Base-by-base conservation (phyloP, 768 basidiomycete species). In the Mycena olivaceomarginata region DNA sequence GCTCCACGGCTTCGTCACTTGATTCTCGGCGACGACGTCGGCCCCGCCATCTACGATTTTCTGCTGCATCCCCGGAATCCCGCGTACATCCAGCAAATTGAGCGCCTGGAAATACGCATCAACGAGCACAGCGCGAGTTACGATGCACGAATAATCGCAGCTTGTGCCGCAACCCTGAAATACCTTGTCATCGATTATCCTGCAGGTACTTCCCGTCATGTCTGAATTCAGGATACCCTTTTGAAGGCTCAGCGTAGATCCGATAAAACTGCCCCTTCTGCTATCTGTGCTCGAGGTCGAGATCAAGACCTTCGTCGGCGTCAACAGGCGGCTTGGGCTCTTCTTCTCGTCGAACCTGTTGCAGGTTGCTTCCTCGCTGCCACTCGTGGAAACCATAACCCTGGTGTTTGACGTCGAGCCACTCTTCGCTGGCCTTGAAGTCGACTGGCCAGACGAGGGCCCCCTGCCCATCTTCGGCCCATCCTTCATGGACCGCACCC, bases 331-430 rank as follows among this genome's bases (percentile, higher is more conserved):
- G 2, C 59, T 74, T 20, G 67, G 15, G 0, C 39, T 6, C n/a
- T 45, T 48, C 39, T 68, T 74, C 18, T n/a, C 57, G 18, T 22
- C 25, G 5, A 74, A 67, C 2, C 8, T 74, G 39, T 25, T 39
- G 59, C 25, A 25, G 25, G 15, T 74, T 6, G 67, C 73, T 0
- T 37, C 73, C 39, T 40, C 57, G 37, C 48, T 74, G 18, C 67
- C 73, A 9, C 57, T 74, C 31, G 20, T 68, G 15, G 73, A 74
- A 45, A 39, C n/a, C 59, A 68, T 74, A 43, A 64, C 41, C 41
- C 13, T 75, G 13, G 5, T 48, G 39, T 75, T 75, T n/a, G n/a
- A 46, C 10, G 60, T 65, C 43, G 51, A 65, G 39, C 67, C 63
- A 40, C 60, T 64, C 0, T 20, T 41, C 48, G 22, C 13, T 74